Percentiles rank a stretch among this genome's conserved stretches.
Evolutionary conservation across 2,329 filamentous ascomycete genomes (phyloP).

Genomic region (Magnaporthiopsis rhizophila): DNA sequence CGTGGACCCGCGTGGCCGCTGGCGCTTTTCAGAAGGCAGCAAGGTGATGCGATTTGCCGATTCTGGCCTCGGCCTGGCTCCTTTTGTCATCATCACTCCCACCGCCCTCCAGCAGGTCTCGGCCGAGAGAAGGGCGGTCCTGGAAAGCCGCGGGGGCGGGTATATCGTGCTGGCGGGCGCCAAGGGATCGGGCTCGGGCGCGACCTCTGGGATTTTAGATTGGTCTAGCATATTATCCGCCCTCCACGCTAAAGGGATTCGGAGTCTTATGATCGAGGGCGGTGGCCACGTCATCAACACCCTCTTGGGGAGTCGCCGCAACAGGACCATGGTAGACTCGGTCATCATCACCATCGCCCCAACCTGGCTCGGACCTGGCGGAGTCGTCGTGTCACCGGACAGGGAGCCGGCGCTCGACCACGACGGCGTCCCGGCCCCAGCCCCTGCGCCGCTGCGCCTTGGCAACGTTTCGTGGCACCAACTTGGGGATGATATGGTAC

Average conservation of each 20-base stretch:
- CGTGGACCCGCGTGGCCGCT: slow-evolving; percentile 70
- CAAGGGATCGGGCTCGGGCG: slow-evolving; percentile 42
- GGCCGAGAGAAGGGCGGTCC: slow-evolving; percentile 29
- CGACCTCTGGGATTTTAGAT: neutral
- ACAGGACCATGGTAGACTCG: slow-evolving; percentile 54
- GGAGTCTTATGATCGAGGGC: slow-evolving; percentile 87
- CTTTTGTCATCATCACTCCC: slow-evolving; percentile 47
- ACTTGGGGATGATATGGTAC: slow-evolving; percentile 73
- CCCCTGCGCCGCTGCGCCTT: slow-evolving; percentile 54
- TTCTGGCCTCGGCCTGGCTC: slow-evolving; percentile 57
- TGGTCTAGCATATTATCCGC: slow-evolving; percentile 59
- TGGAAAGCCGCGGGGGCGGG: slow-evolving; percentile 44
- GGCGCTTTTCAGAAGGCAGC: slow-evolving; percentile 51
- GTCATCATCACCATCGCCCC: slow-evolving; percentile 87
- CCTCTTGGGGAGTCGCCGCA: slow-evolving; percentile 52
- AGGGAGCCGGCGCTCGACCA: slow-evolving; percentile 34
- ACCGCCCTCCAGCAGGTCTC: slow-evolving; percentile 39
- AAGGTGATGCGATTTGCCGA: slow-evolving; percentile 60
- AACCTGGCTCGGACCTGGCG: slow-evolving; percentile 73
- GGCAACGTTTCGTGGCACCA: slow-evolving; percentile 64
- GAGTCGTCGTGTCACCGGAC: slow-evolving; percentile 69
- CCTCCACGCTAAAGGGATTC: slow-evolving; percentile 52
- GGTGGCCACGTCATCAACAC: slow-evolving; percentile 77
- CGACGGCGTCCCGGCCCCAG: slow-evolving; percentile 43
- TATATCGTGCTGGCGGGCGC: slow-evolving; percentile 34